Evolutionary conservation across 169 alveolate species (phyloP).

Genomic region (Eimeria brunetti): DNA sequence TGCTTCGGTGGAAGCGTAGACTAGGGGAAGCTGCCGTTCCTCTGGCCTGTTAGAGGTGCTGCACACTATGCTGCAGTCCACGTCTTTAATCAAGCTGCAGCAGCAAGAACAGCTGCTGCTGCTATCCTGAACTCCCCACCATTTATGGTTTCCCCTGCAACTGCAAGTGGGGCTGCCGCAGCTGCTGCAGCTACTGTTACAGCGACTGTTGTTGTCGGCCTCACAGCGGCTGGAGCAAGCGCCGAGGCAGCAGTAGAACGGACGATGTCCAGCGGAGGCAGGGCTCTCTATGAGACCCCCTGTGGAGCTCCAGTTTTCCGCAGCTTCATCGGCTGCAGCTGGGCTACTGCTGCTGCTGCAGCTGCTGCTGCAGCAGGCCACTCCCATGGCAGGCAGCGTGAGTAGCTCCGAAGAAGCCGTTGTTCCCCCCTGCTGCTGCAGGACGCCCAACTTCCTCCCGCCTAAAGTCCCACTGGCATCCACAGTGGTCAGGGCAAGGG

Average conservation of each 20-base stretch:
- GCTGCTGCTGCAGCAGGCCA: slow-evolving; percentile 50
- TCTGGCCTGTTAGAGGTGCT: slow-evolving; percentile 37
- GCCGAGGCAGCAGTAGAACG: slow-evolving; percentile 35
- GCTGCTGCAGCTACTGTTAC: slow-evolving; percentile 17
- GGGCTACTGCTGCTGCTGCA: slow-evolving; percentile 73
- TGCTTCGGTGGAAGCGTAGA: neutral
- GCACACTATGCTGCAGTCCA: slow-evolving; percentile 57
- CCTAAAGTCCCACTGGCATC: slow-evolving; percentile 7
- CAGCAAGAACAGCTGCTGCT: neutral
- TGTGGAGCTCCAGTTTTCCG: slow-evolving; percentile 38
- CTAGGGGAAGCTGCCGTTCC: neutral
- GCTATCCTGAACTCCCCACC: slow-evolving; percentile 40
- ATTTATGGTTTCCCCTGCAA: slow-evolving; percentile 21
- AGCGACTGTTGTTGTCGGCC: neutral
- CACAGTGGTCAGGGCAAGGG: slow-evolving; percentile 34
- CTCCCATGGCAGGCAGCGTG: slow-evolving; percentile 17
- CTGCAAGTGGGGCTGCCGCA: neutral
- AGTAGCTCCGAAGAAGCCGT: slow-evolving; percentile 51
- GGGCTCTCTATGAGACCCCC: slow-evolving; percentile 45
- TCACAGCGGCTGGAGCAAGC: slow-evolving; percentile 19
- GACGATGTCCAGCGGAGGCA: slow-evolving; percentile 2
- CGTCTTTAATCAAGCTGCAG: slow-evolving; percentile 14
- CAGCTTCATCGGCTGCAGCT: slow-evolving; percentile 24
- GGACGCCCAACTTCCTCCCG: slow-evolving; percentile 27
- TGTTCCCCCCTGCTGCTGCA: slow-evolving; percentile 12